Percentiles rank a stretch among this genome's conserved stretches.
Conservation (phyloP, 306 rosid genomes). For the Pyrus communis region DNA sequence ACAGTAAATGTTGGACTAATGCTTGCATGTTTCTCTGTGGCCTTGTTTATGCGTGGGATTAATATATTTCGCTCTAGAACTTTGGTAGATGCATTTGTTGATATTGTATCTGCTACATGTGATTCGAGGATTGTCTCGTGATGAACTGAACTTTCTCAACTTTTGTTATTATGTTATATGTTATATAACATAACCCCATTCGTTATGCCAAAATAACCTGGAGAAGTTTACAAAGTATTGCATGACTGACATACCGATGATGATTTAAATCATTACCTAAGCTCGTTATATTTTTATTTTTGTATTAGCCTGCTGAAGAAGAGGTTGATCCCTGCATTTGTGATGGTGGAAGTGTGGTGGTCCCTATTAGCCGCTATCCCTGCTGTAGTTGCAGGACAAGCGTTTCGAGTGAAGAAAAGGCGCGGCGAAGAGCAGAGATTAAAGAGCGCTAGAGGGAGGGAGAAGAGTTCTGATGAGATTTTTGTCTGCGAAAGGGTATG, state of each 20-base stretch:
- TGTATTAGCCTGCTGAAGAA: conserved; percentile 1
- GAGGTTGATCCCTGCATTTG: conserved; percentile 15
- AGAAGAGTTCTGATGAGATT: conserved; percentile 77
- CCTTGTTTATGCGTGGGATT: not conserved
- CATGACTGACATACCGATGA: not conserved
- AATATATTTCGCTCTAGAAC: not conserved
- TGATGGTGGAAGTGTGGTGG: conserved; percentile 38
- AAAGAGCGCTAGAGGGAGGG: conserved; percentile 75
- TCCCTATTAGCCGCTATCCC: conserved; percentile 64
- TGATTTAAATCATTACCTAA: not conserved
- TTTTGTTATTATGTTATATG: not conserved
- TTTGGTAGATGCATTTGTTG: not conserved
- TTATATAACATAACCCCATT: not conserved
- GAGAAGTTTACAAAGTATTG: not conserved
- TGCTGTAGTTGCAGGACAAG: conserved; percentile 76
- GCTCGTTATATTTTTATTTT: not conserved
- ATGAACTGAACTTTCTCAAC: not conserved
- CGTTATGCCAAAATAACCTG: not conserved
- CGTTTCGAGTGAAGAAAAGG: conserved; percentile 56
- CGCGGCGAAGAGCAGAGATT: conserved; percentile 59
- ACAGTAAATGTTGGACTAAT: not conserved
- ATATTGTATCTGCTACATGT: not conserved
- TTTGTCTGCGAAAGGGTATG: conserved; percentile 94
- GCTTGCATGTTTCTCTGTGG: not conserved
- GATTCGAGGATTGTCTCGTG: not conserved